A percentile compares a stretch with the other conserved stretches of the same genome.
These are phyloP conservation scores for Candida multigemmis DNA, from an alignment of 805 yeast species.

Conservation along the genomic window DNA sequence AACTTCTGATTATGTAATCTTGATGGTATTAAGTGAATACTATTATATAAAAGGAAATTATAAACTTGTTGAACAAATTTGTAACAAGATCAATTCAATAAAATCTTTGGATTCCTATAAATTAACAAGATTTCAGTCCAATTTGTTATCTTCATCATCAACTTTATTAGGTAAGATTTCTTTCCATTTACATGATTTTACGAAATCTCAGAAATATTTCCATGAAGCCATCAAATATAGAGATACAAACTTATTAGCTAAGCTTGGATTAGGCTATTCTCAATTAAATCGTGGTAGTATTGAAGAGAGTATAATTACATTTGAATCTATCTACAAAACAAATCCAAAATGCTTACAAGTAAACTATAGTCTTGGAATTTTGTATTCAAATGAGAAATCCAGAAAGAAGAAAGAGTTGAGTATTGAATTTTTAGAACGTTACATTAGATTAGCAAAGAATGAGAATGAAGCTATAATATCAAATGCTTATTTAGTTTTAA, in stretches of 20 bases:
- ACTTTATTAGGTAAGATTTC: slow-evolving; percentile 85
- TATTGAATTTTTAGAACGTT: slow-evolving; percentile 57
- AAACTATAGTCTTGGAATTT: slow-evolving; percentile 63
- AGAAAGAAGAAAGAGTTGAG: slow-evolving; percentile 42
- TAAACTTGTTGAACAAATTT: slow-evolving; percentile 47
- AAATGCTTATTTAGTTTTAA: slow-evolving; percentile 60
- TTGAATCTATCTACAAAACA: slow-evolving; percentile 62
- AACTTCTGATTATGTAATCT: slow-evolving; percentile 49
- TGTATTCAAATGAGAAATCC: slow-evolving; percentile 48
- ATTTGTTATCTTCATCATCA: slow-evolving; percentile 24
- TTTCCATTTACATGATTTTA: slow-evolving; percentile 50
- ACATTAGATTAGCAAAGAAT: slow-evolving; percentile 39
- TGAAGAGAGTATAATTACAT: slow-evolving; percentile 80
- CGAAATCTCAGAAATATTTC: slow-evolving; percentile 64
- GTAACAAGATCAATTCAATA: slow-evolving; percentile 31
- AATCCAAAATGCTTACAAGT: slow-evolving; percentile 69
- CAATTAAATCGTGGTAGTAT: slow-evolving; percentile 63
- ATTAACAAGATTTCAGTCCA: slow-evolving; percentile 18
- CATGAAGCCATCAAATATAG: slow-evolving; percentile 62
- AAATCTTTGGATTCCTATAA: slow-evolving; percentile 9
- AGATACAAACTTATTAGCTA: slow-evolving; percentile 58
- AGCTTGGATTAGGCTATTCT: slow-evolving; percentile 80
- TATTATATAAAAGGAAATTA: slow-evolving; percentile 62
- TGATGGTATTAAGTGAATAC: slow-evolving; percentile 60
- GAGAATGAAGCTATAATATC: slow-evolving; percentile 48